A percentile compares a stretch with the other conserved stretches of the same genome.
These are phyloP conservation scores for Cantharellus anzutake DNA, from an alignment of 768 basidiomycete species.

Conservation along the genomic window DNA sequence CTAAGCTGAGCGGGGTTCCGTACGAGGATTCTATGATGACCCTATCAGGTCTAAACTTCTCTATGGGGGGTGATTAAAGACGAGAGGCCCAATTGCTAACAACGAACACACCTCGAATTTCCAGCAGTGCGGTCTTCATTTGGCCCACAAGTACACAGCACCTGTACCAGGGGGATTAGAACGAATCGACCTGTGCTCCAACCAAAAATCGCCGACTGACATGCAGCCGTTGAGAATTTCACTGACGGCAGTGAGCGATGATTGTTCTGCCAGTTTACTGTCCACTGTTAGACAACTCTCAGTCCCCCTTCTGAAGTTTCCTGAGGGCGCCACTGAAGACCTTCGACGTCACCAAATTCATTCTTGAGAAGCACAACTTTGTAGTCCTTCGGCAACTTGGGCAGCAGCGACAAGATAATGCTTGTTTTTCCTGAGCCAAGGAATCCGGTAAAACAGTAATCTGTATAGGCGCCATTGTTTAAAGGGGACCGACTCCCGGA, in stretches of 20 bases:
- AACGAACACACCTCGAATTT: conserved; percentile 47
- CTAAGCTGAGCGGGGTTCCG: conserved; percentile 13
- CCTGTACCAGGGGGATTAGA: conserved; percentile 24
- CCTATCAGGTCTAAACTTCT: conserved; percentile 69
- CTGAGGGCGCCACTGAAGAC: conserved; percentile 17
- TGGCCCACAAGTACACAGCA: conserved; percentile 90
- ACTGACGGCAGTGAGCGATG: conserved; percentile 66
- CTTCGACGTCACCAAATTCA: conserved; percentile 89
- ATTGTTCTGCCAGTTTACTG: conserved; percentile 74
- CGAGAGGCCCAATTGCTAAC: neutral
- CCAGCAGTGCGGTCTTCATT: conserved; percentile 77
- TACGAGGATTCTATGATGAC: conserved; percentile 94
- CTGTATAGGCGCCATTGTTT: conserved; percentile 31
- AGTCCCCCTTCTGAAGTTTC: neutral
- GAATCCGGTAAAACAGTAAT: conserved; percentile 70
- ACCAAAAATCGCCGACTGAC: conserved; percentile 24
- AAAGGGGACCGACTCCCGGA: no score
- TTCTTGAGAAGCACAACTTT: conserved; percentile 86
- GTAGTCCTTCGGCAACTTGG: conserved; percentile 68
- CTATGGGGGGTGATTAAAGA: conserved; percentile 20
- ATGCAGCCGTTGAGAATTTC: conserved; percentile 96
- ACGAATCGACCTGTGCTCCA: neutral
- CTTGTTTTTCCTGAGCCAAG: conserved; percentile 15
- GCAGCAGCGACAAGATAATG: conserved; percentile 65
- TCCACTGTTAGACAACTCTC: conserved; percentile 38